Evolutionary conservation across 176 grass and related monocot species (phyloP).

Genomic region (Zoysia japonica): DNA sequence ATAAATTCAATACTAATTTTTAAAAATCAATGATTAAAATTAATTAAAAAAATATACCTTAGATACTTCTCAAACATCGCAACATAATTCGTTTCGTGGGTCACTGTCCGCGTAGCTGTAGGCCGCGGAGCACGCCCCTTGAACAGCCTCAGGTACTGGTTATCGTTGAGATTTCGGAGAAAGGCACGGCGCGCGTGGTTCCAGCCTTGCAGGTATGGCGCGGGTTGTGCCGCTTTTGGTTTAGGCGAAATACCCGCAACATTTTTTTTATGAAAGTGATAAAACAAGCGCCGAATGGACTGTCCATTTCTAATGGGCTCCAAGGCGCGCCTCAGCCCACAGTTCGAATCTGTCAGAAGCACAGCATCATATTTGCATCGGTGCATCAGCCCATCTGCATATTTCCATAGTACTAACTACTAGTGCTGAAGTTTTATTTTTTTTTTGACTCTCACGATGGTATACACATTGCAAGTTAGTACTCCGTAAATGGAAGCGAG

Average conservation of each 20-base stretch:
- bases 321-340: neutral
- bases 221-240: constrained; percentile 17
- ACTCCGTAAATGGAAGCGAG: neutral
- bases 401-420: too few relatives aligned
- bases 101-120: constrained; percentile 96
- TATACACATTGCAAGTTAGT: neutral
- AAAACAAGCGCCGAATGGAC: too few relatives aligned
- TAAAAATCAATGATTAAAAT: neutral
- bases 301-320: neutral
- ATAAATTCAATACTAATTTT: too few relatives aligned
- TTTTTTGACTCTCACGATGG: too few relatives aligned
- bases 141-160: constrained; percentile 69
- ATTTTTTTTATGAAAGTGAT: too few relatives aligned
- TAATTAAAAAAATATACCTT: constrained; percentile 60
- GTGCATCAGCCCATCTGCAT: neutral
- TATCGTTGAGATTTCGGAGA: constrained; percentile 55
- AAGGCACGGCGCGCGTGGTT: constrained; percentile 33
- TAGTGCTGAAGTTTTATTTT: too few relatives aligned
- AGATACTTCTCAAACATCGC: too few relatives aligned
- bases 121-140: constrained; percentile 74
- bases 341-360: neutral
- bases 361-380: neutral
- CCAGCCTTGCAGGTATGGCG: neutral
- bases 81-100: constrained; percentile 38
- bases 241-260: neutral